A percentile compares a stretch with the other conserved stretches of the same genome.
These are phyloP conservation scores for Clitopilus passeckerianus DNA, from an alignment of 768 basidiomycete species.

Conservation along the genomic window DNA sequence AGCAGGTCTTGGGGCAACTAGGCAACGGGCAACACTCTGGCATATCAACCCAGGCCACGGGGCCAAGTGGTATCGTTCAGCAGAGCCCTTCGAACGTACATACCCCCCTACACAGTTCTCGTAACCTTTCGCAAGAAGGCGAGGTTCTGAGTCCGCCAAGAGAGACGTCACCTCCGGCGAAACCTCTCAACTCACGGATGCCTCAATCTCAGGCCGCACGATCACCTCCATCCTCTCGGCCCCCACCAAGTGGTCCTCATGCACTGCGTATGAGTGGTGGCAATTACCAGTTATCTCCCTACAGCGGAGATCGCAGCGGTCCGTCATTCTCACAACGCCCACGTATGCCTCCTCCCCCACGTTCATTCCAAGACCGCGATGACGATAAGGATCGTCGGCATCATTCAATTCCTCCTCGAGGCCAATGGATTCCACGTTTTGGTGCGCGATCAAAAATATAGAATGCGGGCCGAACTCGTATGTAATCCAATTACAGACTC, in stretches of 20 bases:
- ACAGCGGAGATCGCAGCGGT: neutral
- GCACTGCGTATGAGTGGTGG: neutral
- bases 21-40: no score
- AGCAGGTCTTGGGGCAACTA: no score
- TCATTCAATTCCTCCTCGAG: neutral
- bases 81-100: no score
- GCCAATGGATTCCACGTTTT: no score
- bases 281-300: neutral
- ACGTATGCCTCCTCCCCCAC: neutral
- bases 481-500: no score
- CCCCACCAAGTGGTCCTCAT: neutral
- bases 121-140: neutral
- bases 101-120: no score
- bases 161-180: neutral
- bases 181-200: neutral
- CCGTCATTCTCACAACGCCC: neutral
- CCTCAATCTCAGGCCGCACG: neutral
- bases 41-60: no score
- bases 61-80: no score
- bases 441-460: no score
- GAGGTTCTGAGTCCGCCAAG: neutral
- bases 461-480: no score
- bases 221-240: neutral
- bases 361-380: neutral
- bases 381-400: neutral